Evolutionary conservation across 352 stramenopile genomes (phyloP).

Genomic region (Achlya hypogyna): DNA sequence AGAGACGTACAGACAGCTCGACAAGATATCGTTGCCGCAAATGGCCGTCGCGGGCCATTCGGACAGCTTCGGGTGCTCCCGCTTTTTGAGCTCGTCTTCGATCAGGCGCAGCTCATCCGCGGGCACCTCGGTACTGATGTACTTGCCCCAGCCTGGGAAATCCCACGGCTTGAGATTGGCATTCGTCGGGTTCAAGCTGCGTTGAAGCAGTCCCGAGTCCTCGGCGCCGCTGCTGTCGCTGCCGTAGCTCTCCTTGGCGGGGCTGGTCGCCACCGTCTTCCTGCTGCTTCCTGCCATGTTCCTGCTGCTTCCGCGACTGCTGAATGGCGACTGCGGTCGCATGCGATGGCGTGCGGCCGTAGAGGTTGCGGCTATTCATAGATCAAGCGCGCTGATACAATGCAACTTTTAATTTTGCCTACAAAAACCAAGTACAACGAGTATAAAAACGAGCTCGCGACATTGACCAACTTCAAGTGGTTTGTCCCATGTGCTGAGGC

Average conservation of each 20-base stretch:
- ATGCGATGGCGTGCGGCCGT: not conserved
- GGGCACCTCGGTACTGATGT: slow-evolving; percentile 43
- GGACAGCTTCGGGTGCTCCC: slow-evolving; percentile 77
- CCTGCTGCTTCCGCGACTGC: not conserved
- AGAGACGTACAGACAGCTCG: slow-evolving; percentile 87
- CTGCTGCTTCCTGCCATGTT: not conserved
- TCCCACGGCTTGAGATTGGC: slow-evolving; percentile 64
- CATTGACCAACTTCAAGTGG: not conserved
- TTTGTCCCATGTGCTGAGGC: not conserved
- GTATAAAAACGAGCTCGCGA: too few relatives aligned
- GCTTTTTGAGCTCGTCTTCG: slow-evolving; percentile 49
- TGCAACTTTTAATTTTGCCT: not conserved
- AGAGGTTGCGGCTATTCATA: not conserved
- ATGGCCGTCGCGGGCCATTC: slow-evolving; percentile 92
- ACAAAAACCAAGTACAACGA: not conserved
- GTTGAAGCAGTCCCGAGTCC: not conserved
- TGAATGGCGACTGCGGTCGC: not conserved
- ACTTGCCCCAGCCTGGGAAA: slow-evolving; percentile 77
- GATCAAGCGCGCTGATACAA: not conserved
- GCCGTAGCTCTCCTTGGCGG: too few relatives aligned
- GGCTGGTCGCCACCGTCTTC: too few relatives aligned
- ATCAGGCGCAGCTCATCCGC: slow-evolving; percentile 64
- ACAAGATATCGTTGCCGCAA: slow-evolving; percentile 94
- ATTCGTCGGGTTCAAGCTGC: not conserved
- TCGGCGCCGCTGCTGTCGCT: not conserved